These are phyloP conservation scores for Ceratocystis lukuohia DNA, from an alignment of 2,329 filamentous ascomycete genomes.

Conservation along the genomic window DNA sequence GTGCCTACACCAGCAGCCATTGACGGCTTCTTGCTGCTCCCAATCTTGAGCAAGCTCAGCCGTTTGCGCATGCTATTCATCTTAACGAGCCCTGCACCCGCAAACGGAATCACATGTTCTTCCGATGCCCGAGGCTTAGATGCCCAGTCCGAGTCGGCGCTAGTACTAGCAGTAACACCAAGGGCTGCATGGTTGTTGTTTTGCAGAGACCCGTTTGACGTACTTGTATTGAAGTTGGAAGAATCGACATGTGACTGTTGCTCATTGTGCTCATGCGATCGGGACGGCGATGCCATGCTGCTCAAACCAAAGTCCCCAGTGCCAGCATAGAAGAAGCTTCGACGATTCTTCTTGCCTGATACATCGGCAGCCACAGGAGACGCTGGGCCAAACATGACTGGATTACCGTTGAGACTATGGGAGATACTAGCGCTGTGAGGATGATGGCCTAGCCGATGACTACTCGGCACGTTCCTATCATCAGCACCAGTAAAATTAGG, in stretches of 20 bases:
- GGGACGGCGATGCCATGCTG: background rate
- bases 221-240: background rate
- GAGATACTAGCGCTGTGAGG: slow-evolving; percentile 15
- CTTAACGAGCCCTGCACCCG: slow-evolving; percentile 29
- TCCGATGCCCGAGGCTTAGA: slow-evolving; percentile 15
- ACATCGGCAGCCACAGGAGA: background rate
- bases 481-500: slow-evolving; percentile 1
- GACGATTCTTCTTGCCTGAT: slow-evolving; percentile 17
- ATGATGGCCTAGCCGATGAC: background rate
- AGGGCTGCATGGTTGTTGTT: background rate
- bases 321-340: slow-evolving; percentile 18
- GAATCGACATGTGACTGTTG: background rate
- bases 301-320: slow-evolving; percentile 9
- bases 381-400: slow-evolving; percentile 11
- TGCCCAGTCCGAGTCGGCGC: slow-evolving; percentile 24
- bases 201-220: background rate
- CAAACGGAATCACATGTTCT: slow-evolving; percentile 18
- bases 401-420: slow-evolving; percentile 17
- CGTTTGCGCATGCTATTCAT: slow-evolving; percentile 61
- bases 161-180: slow-evolving; percentile 23
- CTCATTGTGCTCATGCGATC: slow-evolving; percentile 7
- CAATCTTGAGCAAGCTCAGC: slow-evolving; percentile 63
- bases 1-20: slow-evolving; percentile 26
- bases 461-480: background rate
- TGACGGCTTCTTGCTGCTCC: slow-evolving; percentile 50